Conservation (phyloP, 768 basidiomycete species). For the Agrocybe chaxingu region DNA sequence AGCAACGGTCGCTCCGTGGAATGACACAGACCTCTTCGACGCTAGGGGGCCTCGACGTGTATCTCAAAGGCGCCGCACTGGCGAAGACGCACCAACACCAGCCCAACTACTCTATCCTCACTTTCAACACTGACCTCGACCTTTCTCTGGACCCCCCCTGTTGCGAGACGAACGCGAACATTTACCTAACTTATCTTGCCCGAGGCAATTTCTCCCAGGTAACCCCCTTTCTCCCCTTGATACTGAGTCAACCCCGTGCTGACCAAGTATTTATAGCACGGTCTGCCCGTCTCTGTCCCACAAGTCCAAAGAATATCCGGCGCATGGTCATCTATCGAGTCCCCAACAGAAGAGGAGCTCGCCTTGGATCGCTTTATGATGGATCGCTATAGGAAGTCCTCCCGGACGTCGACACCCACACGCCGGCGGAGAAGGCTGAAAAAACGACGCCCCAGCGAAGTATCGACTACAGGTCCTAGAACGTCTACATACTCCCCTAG, state of each 20-base stretch:
- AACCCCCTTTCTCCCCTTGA: not conserved
- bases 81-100: conserved; percentile 21
- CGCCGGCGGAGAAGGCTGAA: too few relatives aligned
- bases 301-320: not conserved
- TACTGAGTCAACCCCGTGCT: not conserved
- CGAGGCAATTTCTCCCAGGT: not conserved
- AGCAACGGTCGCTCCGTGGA: conserved; percentile 7
- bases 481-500: too few relatives aligned
- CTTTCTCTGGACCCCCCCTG: not conserved
- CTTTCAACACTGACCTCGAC: conserved; percentile 12
- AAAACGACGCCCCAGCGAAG: too few relatives aligned
- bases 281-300: not conserved
- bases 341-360: conserved; percentile 1
- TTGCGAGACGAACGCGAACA: not conserved
- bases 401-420: too few relatives aligned
- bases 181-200: not conserved
- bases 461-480: too few relatives aligned
- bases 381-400: too few relatives aligned
- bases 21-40: conserved; percentile 35
- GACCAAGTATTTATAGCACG: not conserved
- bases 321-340: conserved; percentile 7
- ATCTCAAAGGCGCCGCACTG: conserved; percentile 28
- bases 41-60: conserved; percentile 34
- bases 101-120: conserved; percentile 26
- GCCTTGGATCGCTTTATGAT: too few relatives aligned